Base-by-base conservation (phyloP, 2,329 filamentous ascomycete species). In the Botrytis sinoallii region DNA sequence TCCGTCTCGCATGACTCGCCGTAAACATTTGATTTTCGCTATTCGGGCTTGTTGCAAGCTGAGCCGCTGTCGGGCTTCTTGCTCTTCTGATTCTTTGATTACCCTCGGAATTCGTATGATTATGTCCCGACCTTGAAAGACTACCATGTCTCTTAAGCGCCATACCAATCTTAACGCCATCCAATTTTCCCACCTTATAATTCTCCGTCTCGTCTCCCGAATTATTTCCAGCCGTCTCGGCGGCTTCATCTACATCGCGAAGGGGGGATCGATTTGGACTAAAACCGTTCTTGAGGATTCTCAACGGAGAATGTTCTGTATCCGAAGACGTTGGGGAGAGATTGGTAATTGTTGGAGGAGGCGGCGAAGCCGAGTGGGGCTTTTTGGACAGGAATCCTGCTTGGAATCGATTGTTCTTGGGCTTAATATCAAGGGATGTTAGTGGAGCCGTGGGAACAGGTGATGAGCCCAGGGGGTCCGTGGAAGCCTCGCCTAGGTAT, bases 331-430 rank as follows among this genome's bases (percentile, higher is more conserved):
- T 68, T 32, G 89, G 90, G 5, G 89, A 88, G 35, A 88, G 86
- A 57, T 90, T 82, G 69, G 86, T 86, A 40, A 88, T 84, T n/a
- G 87, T 87, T 74, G 91, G 83, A 22, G 84, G 83, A 22, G 88
- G 86, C 6, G 92, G 91, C 4, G 92, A 94, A 70, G 88, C 90
- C 2, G 81, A 78, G 66, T 55, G 66, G 66, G 66, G 66, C 59
- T 82, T 90, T 81, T 91, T 92, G 1, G 93, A 90, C 38, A 98
- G 84, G 82, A 97, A 97, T 8, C 95, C 95, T 3, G 94, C 88
- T 79, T 97, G 93, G 84, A 98, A 98, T 61, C 95, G 89, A 83
- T 88, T 92, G 69, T 89, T 88, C 78, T 93, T 93, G 40, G 86
- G 86, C 75, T 87, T 88, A 52, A 90, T 81, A 60, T 91, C 88